Conservation (phyloP, 805 yeast genomes). For the Naumovozyma baii region DNA sequence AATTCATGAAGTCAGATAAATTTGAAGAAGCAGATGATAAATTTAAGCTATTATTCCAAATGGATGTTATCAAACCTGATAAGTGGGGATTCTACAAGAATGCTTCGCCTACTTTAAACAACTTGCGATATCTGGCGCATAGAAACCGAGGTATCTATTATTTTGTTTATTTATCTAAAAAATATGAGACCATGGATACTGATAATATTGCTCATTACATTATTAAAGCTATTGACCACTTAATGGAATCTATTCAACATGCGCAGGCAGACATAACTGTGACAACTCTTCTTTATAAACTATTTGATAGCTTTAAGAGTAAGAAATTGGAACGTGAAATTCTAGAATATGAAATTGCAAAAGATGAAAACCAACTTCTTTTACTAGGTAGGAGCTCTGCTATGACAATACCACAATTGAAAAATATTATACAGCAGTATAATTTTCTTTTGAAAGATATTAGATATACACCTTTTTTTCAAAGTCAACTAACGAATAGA, state of each 20-base stretch:
- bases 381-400: slow-evolving; percentile 14
- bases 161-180: slow-evolving; percentile 31
- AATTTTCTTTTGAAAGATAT: slow-evolving; percentile 10
- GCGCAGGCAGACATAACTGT: slow-evolving; percentile 57
- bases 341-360: slow-evolving; percentile 49
- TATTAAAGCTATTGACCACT: slow-evolving; percentile 45
- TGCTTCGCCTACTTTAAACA: slow-evolving; percentile 58
- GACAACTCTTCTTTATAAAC: slow-evolving; percentile 39
- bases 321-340: slow-evolving; percentile 43
- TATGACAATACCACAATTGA: slow-evolving; percentile 25
- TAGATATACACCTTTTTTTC: slow-evolving; percentile 5
- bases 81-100: slow-evolving; percentile 29
- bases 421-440: slow-evolving; percentile 11
- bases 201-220: slow-evolving; percentile 36
- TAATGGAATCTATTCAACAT: slow-evolving; percentile 54
- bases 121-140: slow-evolving; percentile 64
- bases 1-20: slow-evolving; percentile 43
- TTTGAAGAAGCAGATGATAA: slow-evolving; percentile 41
- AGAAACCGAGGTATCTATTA: slow-evolving; percentile 75
- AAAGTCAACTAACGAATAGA: neutral
- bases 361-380: slow-evolving; percentile 23
- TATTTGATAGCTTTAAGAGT: slow-evolving; percentile 42
- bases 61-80: slow-evolving; percentile 52
- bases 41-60: slow-evolving; percentile 55
- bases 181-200: slow-evolving; percentile 20